These are phyloP conservation scores for Calonectria montana DNA, from an alignment of 2,329 filamentous ascomycete genomes.

Conservation along the genomic window DNA sequence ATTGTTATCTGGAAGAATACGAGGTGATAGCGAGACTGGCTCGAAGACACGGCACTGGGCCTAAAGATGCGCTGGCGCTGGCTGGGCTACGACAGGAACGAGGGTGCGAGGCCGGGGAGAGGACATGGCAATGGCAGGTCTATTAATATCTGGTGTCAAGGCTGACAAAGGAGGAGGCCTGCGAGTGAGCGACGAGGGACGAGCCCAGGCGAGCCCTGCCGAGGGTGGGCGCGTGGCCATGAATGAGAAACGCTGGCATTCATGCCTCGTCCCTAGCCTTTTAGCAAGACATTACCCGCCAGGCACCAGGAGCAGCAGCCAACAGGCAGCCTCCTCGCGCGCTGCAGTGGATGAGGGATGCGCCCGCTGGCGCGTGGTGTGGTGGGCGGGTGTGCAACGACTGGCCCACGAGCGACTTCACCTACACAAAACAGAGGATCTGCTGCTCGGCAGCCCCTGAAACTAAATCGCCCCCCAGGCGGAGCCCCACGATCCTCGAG, in stretches of 20 bases:
- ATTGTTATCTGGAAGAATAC: constrained; percentile 15
- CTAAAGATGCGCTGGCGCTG: not conserved
- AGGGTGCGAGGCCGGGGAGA: constrained; percentile 1
- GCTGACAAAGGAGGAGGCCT: not conserved
- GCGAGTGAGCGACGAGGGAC: not conserved
- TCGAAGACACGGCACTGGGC: constrained; percentile 7
- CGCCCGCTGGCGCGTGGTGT: not conserved
- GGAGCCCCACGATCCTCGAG: constrained; percentile 14
- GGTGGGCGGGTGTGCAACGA: not conserved
- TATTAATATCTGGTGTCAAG: constrained; percentile 17
- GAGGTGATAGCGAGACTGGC: constrained; percentile 13
- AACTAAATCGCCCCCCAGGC: constrained; percentile 2
- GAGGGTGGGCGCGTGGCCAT: constrained; percentile 2
- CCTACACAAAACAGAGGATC: not conserved
- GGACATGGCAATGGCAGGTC: constrained; percentile 1
- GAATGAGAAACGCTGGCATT: constrained; percentile 9
- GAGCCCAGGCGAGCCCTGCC: not conserved
- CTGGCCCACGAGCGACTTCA: not conserved
- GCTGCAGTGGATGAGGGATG: not conserved
- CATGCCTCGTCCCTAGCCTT: not conserved
- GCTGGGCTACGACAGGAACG: not conserved
- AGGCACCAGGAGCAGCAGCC: not conserved
- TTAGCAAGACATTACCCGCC: not conserved
- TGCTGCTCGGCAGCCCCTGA: constrained; percentile 11
- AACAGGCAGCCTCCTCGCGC: not conserved